Base-by-base conservation (phyloP, 352 stramenopile species). In the Phytopythium ostracodes region DNA sequence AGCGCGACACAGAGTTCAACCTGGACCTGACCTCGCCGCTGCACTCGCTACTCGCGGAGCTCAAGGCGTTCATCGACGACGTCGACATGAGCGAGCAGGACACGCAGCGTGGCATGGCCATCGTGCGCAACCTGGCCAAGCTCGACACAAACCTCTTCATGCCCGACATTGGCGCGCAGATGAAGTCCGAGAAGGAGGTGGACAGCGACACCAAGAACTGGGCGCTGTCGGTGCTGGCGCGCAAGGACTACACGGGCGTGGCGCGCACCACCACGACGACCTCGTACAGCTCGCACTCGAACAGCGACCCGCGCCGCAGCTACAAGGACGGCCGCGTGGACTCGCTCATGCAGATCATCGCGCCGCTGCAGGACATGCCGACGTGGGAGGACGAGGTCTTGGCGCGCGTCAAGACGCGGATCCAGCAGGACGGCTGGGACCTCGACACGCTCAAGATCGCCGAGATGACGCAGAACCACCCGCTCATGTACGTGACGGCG, bases 171-270 rank as follows among this genome's bases (percentile, higher is more conserved):
- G 74, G 79, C 22, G 84, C 79, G 24, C 84, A 94, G 60, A 89
- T 94, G 79, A 92, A 91, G 57, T 83, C 71, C 2, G 80, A 91
- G 59, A 84, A 85, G 49, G 82, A 91, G 46, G 76, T 94, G 11
- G 84, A 94, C 63, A 81, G 73, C 44, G 84, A 94, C 40, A 94
- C 83, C 20, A 92, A 94, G 60, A 91, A 89, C 59, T 94, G 82
- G 82, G 84, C 84, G 2, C 68, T 89, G 2, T 89, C 84, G 0
- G 84, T 94, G 20, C 60, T 94, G 2, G 81, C 84, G 6, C 72
- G 79, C 4, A 92, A 91, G 52, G 80, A 91, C 40, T 93, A 93
- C 40, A 72, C 77, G 1, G 72, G 76, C 14, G 79, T 74, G n/a
- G 73, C 70, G 29, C 79, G 84, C 31, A 76, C 77, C 10, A 76